Evolutionary conservation across 148 eudicot species (phyloP), one percentile per base, ranked within the genome.

Genomic region (Limonium bicolor): DNA sequence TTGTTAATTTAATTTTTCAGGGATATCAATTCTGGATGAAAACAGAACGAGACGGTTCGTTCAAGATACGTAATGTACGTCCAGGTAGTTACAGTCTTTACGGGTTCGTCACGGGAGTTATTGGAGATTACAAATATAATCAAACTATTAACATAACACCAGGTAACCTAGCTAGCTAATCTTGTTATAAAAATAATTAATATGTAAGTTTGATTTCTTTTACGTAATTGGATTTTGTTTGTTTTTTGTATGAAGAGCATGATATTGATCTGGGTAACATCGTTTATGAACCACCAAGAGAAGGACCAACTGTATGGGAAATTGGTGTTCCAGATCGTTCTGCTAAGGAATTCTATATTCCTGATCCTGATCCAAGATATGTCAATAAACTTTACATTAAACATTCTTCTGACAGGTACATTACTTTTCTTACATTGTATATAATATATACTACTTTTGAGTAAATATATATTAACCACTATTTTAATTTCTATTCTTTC

Each of bases 221-320:
- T n/a, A n/a, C n/a, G 39, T 20, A 13, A 40, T 25, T 33, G 34
- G 29, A 15, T 20, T 20, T 27, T 11, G 10, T 27, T 30, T 20
- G n/a, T n/a, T n/a, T n/a, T n/a, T n/a, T n/a, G 25, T 14, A 15
- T 36, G 20, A 68, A 82, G 94, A 80, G 14, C 53, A 67, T 51
- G 36, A 54, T 29, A 28, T 70, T 30, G 60, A 69, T 16, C 28
- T 76, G 58, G 80, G 82, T 25, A 73, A 76, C 28, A 48, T 80
- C 41, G 70, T 80, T 19, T 90, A 58, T 54, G 76, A 77, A 62
- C 84, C 87, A 39, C 94, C 93, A 35, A 70, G 86, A 65, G 65
- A 77, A 53, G 97, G 97, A 14, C 97, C 95, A 3, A 83, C 94
- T 17, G 44, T 88, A 50, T 88, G 97, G 97, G 94, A 88, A 59